Base-by-base conservation (phyloP, 768 basidiomycete genomes). In the Amanita molliuscula region DNA sequence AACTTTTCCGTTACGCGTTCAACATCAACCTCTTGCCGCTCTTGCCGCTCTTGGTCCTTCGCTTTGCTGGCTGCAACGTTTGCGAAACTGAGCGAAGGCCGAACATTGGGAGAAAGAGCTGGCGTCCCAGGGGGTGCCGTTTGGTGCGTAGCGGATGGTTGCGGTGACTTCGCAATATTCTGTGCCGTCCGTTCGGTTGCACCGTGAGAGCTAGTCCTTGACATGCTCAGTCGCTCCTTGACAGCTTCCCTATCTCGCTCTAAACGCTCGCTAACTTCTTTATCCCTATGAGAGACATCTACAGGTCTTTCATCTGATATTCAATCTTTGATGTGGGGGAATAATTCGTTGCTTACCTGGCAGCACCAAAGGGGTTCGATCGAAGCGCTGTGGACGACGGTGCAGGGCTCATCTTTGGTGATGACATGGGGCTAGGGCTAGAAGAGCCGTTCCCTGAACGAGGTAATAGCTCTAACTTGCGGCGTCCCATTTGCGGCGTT, bases 291-390 rank as follows among this genome's bases (percentile, higher is more conserved):
- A 29, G 84, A 72, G 15, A 85, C 81, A 62, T 98, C 93, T 18
- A 97, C 86, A 10, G 95, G 92, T 58, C 87, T 89, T 48, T n/a
- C 26, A 5, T n/a, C n/a, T 21, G 23, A 42, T 20, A 28, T 35
- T 36, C 33, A 26, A 44, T 25, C 46, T 50, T 53, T 48, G 53
- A 54, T 43, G 13, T 10, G 38, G 38, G 21, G 26, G 18, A 16
- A 40, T 44, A 48, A 40, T 23, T 16, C 26, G 13, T n/a, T 21
- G 16, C 77, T 44, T 57, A 88, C 88, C 69, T 84, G 31, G 95
- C 95, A 48, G 76, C 74, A 44, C 95, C 96, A 60, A 98, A 98
- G 5, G 94, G 94, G 62, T 76, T 92, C 52, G 84, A 61, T 31
- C 79, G 67, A 31, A 71, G 61, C 4, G 71, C 56, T 18, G 65